Base-by-base conservation (phyloP, 2,329 filamentous ascomycete species). In the Pyrenochaeta sp. region DNA sequence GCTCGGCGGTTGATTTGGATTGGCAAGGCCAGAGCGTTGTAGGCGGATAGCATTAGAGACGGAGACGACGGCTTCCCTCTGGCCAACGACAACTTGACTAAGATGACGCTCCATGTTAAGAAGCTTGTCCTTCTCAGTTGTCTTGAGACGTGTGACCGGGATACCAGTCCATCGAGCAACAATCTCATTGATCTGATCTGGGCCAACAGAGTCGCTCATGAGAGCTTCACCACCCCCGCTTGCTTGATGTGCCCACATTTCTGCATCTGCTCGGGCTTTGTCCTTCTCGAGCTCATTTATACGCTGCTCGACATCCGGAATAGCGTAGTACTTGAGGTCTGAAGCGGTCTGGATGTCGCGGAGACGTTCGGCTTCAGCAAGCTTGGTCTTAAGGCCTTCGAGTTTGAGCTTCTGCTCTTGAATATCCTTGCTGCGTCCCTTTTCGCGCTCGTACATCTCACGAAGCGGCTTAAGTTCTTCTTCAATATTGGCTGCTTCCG, bases 131-230 rank as follows among this genome's bases (percentile, higher is more conserved):
- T 97, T 98, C 79, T 99, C 95, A 0, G 92, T 90, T 0, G 95
- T 97, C 81, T 90, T 94, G 35, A 99, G 87, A 57, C 94, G 85
- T 4, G 92, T 98, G 54, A 99, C 92, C 1, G 95, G 95, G 66
- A 99, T 99, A 60, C 95, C 95, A n/a, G 95, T 99, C 91, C 93
- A 97, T 56, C 92, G 89, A 49, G 90, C 90, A 47, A 99, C 95
- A 57, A 99, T 99, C 73, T 98, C 94, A 75, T 99, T 98, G 83
- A 99, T 99, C 76, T 99, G 93, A 61, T 99, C 95, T 10, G 93
- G 92, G 5, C 95, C 95, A 62, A 99, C 95, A 41, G 95, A 86
- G 73, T 99, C 95, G 2, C 93, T 96, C 49, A 98, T 85, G 75
- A 98, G 88, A 20, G 91, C 73, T 51, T 85, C 86, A 47, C 87